Evolutionary conservation across 805 yeast genomes (phyloP).

Genomic region (Lachancea mirantina): DNA sequence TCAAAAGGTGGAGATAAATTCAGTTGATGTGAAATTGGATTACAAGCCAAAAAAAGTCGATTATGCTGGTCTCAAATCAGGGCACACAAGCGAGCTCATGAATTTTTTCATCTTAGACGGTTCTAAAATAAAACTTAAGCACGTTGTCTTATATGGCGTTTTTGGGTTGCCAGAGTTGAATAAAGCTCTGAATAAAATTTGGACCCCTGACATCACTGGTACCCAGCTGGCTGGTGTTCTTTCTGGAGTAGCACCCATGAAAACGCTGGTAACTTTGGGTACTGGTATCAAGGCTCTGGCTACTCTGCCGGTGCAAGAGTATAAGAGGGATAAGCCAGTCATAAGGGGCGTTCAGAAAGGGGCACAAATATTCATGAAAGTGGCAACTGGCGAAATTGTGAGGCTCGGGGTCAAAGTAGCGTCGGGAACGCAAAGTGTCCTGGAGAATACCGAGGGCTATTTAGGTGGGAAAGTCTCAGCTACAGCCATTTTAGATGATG

Average conservation of each 20-base stretch:
- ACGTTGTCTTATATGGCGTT: constrained; percentile 63
- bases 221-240: constrained; percentile 75
- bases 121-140: constrained; percentile 59
- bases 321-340: constrained; percentile 62
- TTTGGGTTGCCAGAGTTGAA: constrained; percentile 63
- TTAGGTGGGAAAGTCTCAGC: constrained; percentile 70
- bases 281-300: constrained; percentile 69
- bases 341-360: constrained; percentile 70
- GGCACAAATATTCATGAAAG: constrained; percentile 61
- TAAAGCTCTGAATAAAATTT: constrained; percentile 49
- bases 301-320: constrained; percentile 66
- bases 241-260: constrained; percentile 77
- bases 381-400: constrained; percentile 72
- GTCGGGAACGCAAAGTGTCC: constrained; percentile 75
- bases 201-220: constrained; percentile 85
- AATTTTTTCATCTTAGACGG: constrained; percentile 87
- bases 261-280: constrained; percentile 70
- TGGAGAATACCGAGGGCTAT: constrained; percentile 74
- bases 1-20: constrained; percentile 57
- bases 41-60: constrained; percentile 89
- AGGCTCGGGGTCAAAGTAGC: constrained; percentile 80
- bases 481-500: constrained; percentile 22
- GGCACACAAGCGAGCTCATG: constrained; percentile 75
- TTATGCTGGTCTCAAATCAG: constrained; percentile 76
- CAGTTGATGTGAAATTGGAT: constrained; percentile 63